Conservation (phyloP, 257 asterid species). For the Fraxinus quadrangulata region DNA sequence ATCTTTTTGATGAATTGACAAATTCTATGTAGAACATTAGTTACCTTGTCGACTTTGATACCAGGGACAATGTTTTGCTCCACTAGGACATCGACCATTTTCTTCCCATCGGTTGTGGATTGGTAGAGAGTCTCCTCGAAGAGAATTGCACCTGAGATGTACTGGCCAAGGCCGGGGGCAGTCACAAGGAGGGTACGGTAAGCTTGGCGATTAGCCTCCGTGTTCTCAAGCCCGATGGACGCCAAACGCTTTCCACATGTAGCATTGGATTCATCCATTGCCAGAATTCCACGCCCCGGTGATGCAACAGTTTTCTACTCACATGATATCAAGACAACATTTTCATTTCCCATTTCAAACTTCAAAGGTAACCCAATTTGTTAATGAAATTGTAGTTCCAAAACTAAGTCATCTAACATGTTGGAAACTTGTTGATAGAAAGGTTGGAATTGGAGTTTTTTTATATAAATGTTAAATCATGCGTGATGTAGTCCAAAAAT, state of each 20-base stretch:
- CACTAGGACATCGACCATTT: slow-evolving; percentile 30
- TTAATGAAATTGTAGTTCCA: not conserved
- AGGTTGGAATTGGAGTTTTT: too few species aligned
- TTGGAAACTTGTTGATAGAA: not conserved
- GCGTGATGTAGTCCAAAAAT: too few species aligned
- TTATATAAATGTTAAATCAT: too few species aligned
- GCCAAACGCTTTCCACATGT: slow-evolving; percentile 63
- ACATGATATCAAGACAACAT: not conserved
- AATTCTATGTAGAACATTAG: not conserved
- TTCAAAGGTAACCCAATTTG: not conserved
- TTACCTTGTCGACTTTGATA: slow-evolving; percentile 42
- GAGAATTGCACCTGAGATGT: slow-evolving; percentile 58
- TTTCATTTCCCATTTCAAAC: not conserved
- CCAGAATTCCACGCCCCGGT: slow-evolving; percentile 33
- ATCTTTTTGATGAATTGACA: not conserved
- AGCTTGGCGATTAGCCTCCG: slow-evolving; percentile 56
- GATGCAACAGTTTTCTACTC: slow-evolving; percentile 32
- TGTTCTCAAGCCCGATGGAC: slow-evolving; percentile 60
- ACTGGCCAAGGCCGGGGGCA: slow-evolving; percentile 24
- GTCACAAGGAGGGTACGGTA: slow-evolving; percentile 27
- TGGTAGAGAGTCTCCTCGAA: slow-evolving; percentile 66
- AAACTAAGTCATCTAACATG: too few species aligned
- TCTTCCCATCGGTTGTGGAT: slow-evolving; percentile 38
- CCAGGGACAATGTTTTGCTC: slow-evolving; percentile 34
- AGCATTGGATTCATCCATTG: slow-evolving; percentile 47